Conservation (phyloP, 371 early-diverging fungal species). For the Mortierella sp. region DNA sequence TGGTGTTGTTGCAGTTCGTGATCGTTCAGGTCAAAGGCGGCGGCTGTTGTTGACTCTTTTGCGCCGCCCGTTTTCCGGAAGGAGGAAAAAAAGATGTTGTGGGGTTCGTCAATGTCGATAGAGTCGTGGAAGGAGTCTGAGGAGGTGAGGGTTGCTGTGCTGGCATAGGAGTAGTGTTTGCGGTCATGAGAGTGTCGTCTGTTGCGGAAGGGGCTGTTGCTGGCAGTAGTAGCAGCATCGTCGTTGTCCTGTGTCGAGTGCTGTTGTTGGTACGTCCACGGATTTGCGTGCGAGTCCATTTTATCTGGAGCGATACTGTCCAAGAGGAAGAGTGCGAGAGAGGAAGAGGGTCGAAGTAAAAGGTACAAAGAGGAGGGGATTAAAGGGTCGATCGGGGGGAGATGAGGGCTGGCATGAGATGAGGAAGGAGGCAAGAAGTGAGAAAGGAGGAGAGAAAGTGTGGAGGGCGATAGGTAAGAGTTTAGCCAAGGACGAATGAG, state of each 20-base stretch:
- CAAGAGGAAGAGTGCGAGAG: background rate
- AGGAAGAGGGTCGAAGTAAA: background rate
- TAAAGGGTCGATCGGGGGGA: conserved; percentile 17
- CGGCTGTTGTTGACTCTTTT: background rate
- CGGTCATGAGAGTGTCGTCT: conserved; percentile 23
- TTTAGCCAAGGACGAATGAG: background rate
- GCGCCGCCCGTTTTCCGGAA: background rate
- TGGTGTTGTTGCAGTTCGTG: background rate
- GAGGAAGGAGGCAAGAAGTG: background rate
- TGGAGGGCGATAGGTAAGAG: background rate
- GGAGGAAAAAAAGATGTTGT: conserved; percentile 2
- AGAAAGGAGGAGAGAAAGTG: background rate
- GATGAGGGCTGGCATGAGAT: background rate
- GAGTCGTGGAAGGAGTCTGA: conserved; percentile 18
- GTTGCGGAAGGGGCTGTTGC: background rate
- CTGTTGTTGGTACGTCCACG: conserved; percentile 31
- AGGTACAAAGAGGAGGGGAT: background rate
- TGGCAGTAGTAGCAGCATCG: conserved; percentile 8
- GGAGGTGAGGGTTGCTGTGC: conserved; percentile 27
- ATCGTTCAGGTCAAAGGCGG: background rate
- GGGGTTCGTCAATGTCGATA: background rate
- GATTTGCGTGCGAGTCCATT: conserved; percentile 15
- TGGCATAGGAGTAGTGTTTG: conserved; percentile 36
- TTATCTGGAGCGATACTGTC: background rate
- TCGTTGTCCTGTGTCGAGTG: conserved; percentile 6